A percentile compares a stretch with the other conserved stretches of the same genome.
phyloP scores from a whole-genome alignment of 805 yeast genomes.

The Candida odintsovae region DNA sequence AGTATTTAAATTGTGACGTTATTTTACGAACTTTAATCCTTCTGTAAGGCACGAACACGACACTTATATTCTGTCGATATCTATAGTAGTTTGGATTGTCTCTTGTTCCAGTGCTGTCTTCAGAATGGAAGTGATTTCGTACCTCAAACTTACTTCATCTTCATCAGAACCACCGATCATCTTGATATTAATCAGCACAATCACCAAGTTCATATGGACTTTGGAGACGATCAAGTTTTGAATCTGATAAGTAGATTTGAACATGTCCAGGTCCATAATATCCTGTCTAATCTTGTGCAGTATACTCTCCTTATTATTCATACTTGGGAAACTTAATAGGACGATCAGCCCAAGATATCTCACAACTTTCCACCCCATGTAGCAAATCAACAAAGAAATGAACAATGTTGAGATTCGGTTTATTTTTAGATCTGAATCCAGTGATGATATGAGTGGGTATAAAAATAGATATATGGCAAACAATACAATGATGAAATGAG shows the following conservation, averaged over 20 bases:
- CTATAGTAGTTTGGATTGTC: conserved; percentile 37
- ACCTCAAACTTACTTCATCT: conserved; percentile 54
- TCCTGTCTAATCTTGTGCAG: conserved; percentile 36
- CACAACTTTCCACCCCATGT: conserved; percentile 48
- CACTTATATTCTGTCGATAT: conserved; percentile 29
- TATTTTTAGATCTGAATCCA: conserved; percentile 25
- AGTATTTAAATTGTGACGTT: not conserved
- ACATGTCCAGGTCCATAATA: conserved; percentile 45
- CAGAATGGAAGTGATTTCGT: conserved; percentile 39
- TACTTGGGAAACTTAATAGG: conserved; percentile 46
- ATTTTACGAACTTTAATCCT: not conserved
- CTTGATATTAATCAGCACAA: conserved; percentile 47
- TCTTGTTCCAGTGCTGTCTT: conserved; percentile 25
- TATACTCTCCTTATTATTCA: conserved; percentile 33
- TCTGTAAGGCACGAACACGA: no score
- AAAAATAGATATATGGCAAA: conserved; percentile 36
- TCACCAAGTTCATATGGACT: conserved; percentile 54
- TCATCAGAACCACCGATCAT: conserved; percentile 72
- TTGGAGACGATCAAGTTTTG: conserved; percentile 48
- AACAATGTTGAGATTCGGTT: conserved; percentile 41
- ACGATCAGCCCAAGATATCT: conserved; percentile 46
- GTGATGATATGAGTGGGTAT: conserved; percentile 27
- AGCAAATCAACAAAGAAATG: conserved; percentile 39
- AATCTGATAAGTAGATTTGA: conserved; percentile 43
- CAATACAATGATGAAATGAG: conserved; percentile 38